phyloP scores from a whole-genome alignment of 345 rosid species.

The Acer saccharum region DNA sequence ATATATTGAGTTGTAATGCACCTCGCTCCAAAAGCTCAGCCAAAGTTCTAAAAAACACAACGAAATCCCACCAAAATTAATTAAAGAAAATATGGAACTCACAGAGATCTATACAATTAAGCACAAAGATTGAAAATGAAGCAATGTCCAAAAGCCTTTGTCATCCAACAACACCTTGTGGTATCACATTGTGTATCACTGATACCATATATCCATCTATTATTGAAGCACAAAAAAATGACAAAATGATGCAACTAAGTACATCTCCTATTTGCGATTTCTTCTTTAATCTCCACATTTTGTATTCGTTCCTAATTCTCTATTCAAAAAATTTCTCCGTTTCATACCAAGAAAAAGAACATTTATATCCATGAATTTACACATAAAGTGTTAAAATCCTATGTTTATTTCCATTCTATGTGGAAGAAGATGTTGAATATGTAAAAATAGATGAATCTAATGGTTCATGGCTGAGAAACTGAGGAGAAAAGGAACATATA shows the following conservation, averaged over 20 bases:
- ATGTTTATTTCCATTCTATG: no score
- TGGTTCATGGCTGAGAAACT: no score
- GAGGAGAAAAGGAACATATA: background rate
- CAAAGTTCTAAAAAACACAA: constrained; percentile 58
- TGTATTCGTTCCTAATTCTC: background rate
- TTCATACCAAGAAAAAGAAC: no score
- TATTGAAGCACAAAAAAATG: background rate
- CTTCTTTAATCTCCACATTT: background rate
- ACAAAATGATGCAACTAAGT: no score
- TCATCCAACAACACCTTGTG: background rate
- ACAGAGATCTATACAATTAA: background rate
- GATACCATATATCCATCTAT: background rate
- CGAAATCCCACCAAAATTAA: background rate
- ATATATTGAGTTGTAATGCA: constrained; percentile 88
- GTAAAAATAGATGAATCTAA: no score
- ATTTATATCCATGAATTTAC: background rate
- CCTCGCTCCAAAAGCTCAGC: constrained; percentile 99
- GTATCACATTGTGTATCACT: background rate
- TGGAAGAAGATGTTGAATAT: no score
- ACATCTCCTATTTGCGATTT: background rate
- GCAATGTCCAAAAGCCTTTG: background rate
- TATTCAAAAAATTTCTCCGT: background rate
- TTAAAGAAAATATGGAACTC: background rate
- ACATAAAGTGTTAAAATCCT: background rate
- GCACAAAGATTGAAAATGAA: background rate